Base-by-base conservation (phyloP, 371 early-diverging fungal genomes). In the Actinomortierella wolfii region DNA sequence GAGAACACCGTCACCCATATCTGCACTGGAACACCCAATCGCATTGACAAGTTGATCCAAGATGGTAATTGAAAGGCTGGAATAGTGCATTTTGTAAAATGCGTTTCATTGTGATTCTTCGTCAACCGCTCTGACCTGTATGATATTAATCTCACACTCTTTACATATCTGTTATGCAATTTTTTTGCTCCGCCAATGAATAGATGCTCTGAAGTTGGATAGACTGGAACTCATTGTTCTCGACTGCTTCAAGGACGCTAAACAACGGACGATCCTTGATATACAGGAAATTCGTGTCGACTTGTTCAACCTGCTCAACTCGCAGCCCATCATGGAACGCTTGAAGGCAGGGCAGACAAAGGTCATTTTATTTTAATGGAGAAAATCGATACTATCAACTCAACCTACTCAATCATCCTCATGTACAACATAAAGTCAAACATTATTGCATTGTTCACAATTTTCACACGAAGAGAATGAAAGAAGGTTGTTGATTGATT, bases 21-120 rank as follows among this genome's bases (percentile, higher is more conserved):
- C 26, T 92, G 86, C 13, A 90, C 92, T 0, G 94, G 96, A 1
- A 93, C 96, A 9, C 93, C 96, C 2, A 90, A 89, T 66, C 83
- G 96, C 3, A 71, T 95, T 4, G 76, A 81, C 26, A 88, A 87
- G 52, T 77, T 95, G 64, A 62, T 91, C 21, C 82, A 83, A 17
- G 81, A 81, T 57, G 86, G 83, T 77, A 78, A 54, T 18, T n/a
- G 4, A 18, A n/a, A n/a, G 45, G 18, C 18, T 44, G 3, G 0
- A 8, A 14, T 53, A 3, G 15, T 41, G n/a, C 11, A 51, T 25
- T 7, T 51, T 15, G 25, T 20, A n/a, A 5, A 20, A 20, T 24
- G 25, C 11, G 14, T 26, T 13, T 28, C 15, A 3, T 13, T 44
- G 44, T 44, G 15, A 6, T 20, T 44, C 44, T 41, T 9, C 15